A percentile compares a stretch with the other conserved stretches of the same genome.
Evolutionary conservation across 2,329 filamentous ascomycete genomes (phyloP).

Genomic region (Trichoderma sp.): DNA sequence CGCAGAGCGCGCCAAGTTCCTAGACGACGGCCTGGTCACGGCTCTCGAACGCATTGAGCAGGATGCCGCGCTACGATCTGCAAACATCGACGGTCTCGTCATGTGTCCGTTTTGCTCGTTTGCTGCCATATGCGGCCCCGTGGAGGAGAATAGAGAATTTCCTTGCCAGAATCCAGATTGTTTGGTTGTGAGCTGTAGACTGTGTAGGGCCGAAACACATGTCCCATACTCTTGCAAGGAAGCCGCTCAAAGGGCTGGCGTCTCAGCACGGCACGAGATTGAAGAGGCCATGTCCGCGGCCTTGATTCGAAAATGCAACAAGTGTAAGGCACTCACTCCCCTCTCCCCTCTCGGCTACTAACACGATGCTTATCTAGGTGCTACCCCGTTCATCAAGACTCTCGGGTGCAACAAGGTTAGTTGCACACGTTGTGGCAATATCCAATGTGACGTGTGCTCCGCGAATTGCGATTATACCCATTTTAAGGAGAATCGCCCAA

Average conservation of each 20-base stretch:
- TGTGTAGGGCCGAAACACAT: constrained; percentile 67
- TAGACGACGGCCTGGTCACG: constrained; percentile 55
- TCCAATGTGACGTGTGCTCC: constrained; percentile 70
- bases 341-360: constrained; percentile 20
- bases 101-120: constrained; percentile 81
- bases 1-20: constrained; percentile 52
- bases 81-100: constrained; percentile 67
- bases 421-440: constrained; percentile 57
- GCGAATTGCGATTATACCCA: constrained; percentile 64
- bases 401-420: constrained; percentile 80
- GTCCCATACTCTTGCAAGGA: constrained; percentile 71
- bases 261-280: constrained; percentile 61
- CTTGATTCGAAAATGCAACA: constrained; percentile 72
- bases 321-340: constrained; percentile 39
- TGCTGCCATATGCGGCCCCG: constrained; percentile 67
- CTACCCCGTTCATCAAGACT: constrained; percentile 75
- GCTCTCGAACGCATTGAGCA: constrained; percentile 70
- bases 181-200: constrained; percentile 59
- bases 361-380: constrained; percentile 39
- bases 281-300: constrained; percentile 85
- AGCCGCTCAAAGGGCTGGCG: constrained; percentile 55
- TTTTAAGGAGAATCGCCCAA: constrained; percentile 54
- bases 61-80: constrained; percentile 64
- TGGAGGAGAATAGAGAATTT: constrained; percentile 70
- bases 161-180: constrained; percentile 66